Base-by-base conservation (phyloP, 352 stramenopile genomes). In the Globisporangium abappressorium region DNA sequence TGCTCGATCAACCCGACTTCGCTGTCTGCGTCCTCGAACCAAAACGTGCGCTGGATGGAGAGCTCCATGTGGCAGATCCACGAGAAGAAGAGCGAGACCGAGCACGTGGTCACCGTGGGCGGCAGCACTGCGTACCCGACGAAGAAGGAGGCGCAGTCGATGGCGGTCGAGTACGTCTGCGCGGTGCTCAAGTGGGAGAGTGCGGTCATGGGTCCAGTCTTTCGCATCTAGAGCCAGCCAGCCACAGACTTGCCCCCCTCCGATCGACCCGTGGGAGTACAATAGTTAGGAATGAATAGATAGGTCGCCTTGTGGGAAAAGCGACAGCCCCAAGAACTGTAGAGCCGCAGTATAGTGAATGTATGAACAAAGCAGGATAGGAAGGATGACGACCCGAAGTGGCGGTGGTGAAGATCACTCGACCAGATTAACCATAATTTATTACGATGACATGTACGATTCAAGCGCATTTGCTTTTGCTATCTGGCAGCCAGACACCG, bases 11-110 rank as follows among this genome's bases (percentile, higher is more conserved):
- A 93, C 67, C 83, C 85, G 18, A 59, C 65, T 0, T 75, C 49
- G 73, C 75, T 12, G 65, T 82, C 58, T 77, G 88, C 62, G 77
- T 89, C 68, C 76, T 88, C 67, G 77, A 89, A 41, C 77, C 11
- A 77, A 24, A 86, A 79, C 49, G 80, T 91, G 47, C 80, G 90
- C 71, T 91, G 82, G 85, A 87, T 93, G 80, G 82, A 91, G 24
- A 90, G 89, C 79, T 90, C 85, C 33, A 89, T 89, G 74, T 93
- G 85, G 85, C 46, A 66, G 34, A 24, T 65, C 24, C 58, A 62
- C 51, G 65, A 70, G 58, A 58, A 30, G 36, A 58, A 51, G 34
- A 36, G 36, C 47, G 65, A 70, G 38, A 28, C 24, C 24, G 57
- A 28, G 33, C 79, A 91, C 47, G 82, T 86, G 78, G 77, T 93